Base-by-base conservation (phyloP, 441 rosid species). In the Mallotus repandus region DNA sequence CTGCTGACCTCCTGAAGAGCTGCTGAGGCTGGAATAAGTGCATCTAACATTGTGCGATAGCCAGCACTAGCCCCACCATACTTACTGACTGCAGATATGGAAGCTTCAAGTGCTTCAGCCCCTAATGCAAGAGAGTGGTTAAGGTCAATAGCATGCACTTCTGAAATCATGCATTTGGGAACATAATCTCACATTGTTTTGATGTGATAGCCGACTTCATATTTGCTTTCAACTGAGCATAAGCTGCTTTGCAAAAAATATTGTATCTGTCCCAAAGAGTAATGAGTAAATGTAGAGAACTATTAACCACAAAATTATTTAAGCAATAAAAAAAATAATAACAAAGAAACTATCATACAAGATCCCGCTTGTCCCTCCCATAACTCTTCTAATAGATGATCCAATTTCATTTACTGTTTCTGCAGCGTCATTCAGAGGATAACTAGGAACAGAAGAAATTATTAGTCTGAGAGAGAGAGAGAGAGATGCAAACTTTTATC, bases 301-400 rank as follows among this genome's bases (percentile, higher is more conserved):
- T 43, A 65, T 56, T 29, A n/a, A 29, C 32, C 4, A 9, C 41
- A 25, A 29, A 43, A 56, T 57, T 48, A 22, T 32, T 61, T 2
- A 45, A 72, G 41, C 11, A 35, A 61, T 12, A 56, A 55, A 53
- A 43, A 43, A 8, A 57, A 50, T 8, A 73, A 75, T 41, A 65
- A 56, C 41, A 59, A 57, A 72, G 66, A 63, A 67, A 55, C 59
- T 55, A 76, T 68, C 16, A 49, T 96, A 93, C 99, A 96, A 49
- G 56, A 96, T 89, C 77, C 99, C 99, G 64, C 99, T 93, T 64
- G 99, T 96, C 45, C 99, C 99, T 75, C 99, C 99, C 99, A 93
- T 93, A 68, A 85, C 94, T 84, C 89, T 88, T 81, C 86, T 85
- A 80, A 93, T 78, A 66, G 99, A 86, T 74, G 92, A 86, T 75